These are phyloP conservation scores for Metarhizium rileyi DNA, from an alignment of 2,329 filamentous ascomycete genomes.

Conservation along the genomic window DNA sequence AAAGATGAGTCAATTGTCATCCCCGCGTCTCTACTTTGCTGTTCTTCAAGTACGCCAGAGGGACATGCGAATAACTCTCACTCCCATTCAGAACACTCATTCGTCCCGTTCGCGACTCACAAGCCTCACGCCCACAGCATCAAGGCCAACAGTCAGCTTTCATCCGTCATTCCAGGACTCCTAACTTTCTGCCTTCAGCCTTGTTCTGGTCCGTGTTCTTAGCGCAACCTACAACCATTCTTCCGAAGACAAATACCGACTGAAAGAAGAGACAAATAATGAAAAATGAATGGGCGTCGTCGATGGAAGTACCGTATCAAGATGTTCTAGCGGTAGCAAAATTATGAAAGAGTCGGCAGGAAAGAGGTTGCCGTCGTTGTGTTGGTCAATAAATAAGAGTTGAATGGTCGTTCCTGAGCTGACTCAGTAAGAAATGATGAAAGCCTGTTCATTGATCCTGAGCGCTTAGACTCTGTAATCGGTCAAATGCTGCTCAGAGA, in stretches of 20 bases:
- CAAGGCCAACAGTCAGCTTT: background rate
- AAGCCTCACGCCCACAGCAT: background rate
- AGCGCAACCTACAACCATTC: background rate
- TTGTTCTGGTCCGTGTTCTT: background rate
- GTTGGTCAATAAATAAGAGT: background rate
- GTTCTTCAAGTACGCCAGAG: too few relatives aligned
- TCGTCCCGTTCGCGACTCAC: background rate
- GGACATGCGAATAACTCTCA: background rate
- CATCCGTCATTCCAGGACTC: background rate
- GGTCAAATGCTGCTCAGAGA: background rate
- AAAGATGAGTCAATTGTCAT: background rate
- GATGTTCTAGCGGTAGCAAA: background rate
- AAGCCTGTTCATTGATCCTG: background rate
- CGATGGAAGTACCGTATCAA: background rate
- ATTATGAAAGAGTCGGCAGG: background rate
- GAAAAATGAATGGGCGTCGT: background rate
- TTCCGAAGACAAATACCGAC: background rate
- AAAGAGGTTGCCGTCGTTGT: background rate
- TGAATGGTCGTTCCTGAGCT: slow-evolving; percentile 1
- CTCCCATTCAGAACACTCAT: background rate
- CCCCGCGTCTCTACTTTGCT: background rate
- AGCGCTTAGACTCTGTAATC: background rate
- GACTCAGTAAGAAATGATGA: background rate
- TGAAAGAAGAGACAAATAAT: background rate
- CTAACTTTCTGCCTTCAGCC: background rate